Evolutionary conservation across 2,329 filamentous ascomycete genomes (phyloP).

Genomic region (Cyphellophora europaea): DNA sequence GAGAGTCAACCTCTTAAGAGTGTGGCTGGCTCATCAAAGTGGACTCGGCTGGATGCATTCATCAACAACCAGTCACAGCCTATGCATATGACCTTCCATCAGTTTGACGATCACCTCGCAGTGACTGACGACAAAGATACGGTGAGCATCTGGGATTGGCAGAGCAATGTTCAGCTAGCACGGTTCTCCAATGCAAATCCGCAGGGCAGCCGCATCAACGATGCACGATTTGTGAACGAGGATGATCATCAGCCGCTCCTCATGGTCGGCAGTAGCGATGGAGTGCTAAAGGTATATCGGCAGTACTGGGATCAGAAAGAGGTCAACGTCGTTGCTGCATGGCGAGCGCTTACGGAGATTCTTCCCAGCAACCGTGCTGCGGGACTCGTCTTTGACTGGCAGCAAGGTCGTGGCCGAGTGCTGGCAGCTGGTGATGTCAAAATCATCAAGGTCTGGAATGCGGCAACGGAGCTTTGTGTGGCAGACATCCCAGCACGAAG

Average conservation of each 20-base stretch:
- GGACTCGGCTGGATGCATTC: slow-evolving; percentile 74
- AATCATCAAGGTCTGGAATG: slow-evolving; percentile 93
- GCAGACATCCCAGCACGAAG: slow-evolving; percentile 84
- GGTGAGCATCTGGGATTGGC: slow-evolving; percentile 79
- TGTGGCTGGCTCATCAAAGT: slow-evolving; percentile 72
- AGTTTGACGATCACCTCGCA: slow-evolving; percentile 92
- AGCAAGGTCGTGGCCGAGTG: slow-evolving; percentile 89
- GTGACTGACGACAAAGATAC: slow-evolving; percentile 87
- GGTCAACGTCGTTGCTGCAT: slow-evolving; percentile 79
- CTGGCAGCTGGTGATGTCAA: slow-evolving; percentile 95
- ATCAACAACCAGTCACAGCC: slow-evolving; percentile 87
- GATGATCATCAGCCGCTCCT: slow-evolving; percentile 81
- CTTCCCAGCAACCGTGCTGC: slow-evolving; percentile 90
- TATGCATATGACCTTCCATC: slow-evolving; percentile 89
- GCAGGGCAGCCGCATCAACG: slow-evolving; percentile 79
- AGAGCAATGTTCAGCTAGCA: slow-evolving; percentile 61
- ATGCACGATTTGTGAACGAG: slow-evolving; percentile 96
- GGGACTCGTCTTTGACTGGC: slow-evolving; percentile 96
- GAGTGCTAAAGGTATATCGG: slow-evolving; percentile 85
- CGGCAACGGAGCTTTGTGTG: slow-evolving; percentile 82
- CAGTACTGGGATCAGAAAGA: slow-evolving; percentile 72
- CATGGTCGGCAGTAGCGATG: slow-evolving; percentile 91
- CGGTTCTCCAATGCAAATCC: slow-evolving; percentile 95
- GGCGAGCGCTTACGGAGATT: slow-evolving; percentile 86
- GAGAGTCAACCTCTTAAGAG: slow-evolving; percentile 92